phyloP scores from a whole-genome alignment of 2,329 filamentous ascomycete genomes.

The Sarocladiaceae sp. region DNA sequence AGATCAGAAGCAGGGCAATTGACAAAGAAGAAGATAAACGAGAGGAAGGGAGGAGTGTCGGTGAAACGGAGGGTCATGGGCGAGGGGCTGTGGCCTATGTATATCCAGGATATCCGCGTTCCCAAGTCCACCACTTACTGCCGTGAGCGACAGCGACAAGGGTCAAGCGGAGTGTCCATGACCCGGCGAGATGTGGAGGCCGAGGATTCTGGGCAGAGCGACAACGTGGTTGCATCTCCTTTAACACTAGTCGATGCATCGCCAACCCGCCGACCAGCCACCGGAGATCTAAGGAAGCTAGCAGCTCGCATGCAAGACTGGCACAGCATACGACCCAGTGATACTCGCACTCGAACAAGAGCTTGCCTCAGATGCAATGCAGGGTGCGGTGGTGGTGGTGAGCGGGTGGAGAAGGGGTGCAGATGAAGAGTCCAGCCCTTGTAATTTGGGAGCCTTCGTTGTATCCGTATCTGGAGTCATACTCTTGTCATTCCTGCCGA shows the following conservation, averaged over 20 bases:
- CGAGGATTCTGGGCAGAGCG: neutral
- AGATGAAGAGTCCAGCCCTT: neutral
- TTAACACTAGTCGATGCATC: too few species aligned
- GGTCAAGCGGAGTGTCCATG: too few species aligned
- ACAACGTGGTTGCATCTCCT: neutral
- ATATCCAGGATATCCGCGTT: slow-evolving; percentile 3
- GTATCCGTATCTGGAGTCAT: too few species aligned
- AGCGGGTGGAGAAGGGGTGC: slow-evolving; percentile 8
- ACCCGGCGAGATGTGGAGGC: neutral
- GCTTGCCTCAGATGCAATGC: slow-evolving; percentile 6
- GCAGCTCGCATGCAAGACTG: neutral
- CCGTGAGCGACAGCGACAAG: too few species aligned
- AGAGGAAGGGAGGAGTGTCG: slow-evolving; percentile 4
- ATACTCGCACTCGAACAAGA: slow-evolving; percentile 2
- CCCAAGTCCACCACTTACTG: neutral
- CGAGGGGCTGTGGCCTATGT: slow-evolving; percentile 5
- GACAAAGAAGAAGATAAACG: slow-evolving; percentile 3
- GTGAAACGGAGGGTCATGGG: neutral
- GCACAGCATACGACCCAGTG: neutral
- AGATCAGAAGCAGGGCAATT: slow-evolving; percentile 4
- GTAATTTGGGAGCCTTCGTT: too few species aligned
- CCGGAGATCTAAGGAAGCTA: slow-evolving; percentile 1
- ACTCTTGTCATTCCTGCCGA: neutral
- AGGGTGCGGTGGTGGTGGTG: slow-evolving; percentile 8
- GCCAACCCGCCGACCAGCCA: too few species aligned